Evolutionary conservation across 2,329 filamentous ascomycete species (phyloP).

Genomic region (Fonsecaea pedrosoi): DNA sequence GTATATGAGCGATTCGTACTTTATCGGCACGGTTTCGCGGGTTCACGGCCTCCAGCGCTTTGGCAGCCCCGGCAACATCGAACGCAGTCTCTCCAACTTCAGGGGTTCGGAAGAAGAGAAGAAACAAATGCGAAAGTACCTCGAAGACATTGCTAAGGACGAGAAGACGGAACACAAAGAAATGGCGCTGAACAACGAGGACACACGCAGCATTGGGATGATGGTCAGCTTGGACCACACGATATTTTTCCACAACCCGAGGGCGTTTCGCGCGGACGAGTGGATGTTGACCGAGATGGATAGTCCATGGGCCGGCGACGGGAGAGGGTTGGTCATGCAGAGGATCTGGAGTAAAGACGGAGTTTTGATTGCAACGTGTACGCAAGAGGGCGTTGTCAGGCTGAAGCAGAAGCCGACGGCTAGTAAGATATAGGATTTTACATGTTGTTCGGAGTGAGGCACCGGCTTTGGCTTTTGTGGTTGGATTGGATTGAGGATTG

Average conservation of each 20-base stretch:
- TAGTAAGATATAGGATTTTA: slow-evolving; percentile 36
- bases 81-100: slow-evolving; percentile 49
- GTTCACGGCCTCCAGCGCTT: slow-evolving; percentile 83
- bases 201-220: slow-evolving; percentile 50
- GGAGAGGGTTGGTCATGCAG: slow-evolving; percentile 56
- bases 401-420: slow-evolving; percentile 50
- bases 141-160: slow-evolving; percentile 52
- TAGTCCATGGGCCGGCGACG: slow-evolving; percentile 59
- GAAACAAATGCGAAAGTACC: slow-evolving; percentile 48
- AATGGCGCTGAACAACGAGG: slow-evolving; percentile 8
- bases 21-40: slow-evolving; percentile 85
- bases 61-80: slow-evolving; percentile 57
- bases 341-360: slow-evolving; percentile 59
- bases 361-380: slow-evolving; percentile 57
- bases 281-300: slow-evolving; percentile 60
- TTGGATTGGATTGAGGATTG: slow-evolving; percentile 2
- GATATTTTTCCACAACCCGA: slow-evolving; percentile 59
- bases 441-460: not conserved
- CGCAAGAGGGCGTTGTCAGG: slow-evolving; percentile 58
- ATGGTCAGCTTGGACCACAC: slow-evolving; percentile 60
- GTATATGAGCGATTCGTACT: slow-evolving; percentile 91
- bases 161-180: slow-evolving; percentile 50
- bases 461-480: not conserved
- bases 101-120: slow-evolving; percentile 53
- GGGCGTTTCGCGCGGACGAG: slow-evolving; percentile 57